Percentiles rank a stretch among this genome's conserved stretches.
Evolutionary conservation across 73 alveolate species (phyloP).

Genomic region (Uronychia binucleata): DNA sequence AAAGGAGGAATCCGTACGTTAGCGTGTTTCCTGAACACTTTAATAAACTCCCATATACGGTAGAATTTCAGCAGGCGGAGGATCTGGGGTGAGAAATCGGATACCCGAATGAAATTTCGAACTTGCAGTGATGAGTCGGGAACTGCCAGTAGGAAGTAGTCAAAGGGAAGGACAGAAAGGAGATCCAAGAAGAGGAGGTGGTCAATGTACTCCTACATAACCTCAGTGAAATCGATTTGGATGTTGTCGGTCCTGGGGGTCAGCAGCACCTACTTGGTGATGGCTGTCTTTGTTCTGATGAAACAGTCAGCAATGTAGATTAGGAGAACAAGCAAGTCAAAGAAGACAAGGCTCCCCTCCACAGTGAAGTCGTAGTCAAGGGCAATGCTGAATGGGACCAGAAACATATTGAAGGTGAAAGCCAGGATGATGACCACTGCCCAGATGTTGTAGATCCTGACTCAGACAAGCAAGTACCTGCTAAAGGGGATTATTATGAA

Average conservation of each 20-base stretch:
- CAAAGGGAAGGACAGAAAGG: constrained; percentile 60
- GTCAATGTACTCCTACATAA: constrained; percentile 15
- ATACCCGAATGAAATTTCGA: constrained; percentile 6
- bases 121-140: constrained; percentile 8
- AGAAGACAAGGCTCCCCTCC: constrained; percentile 1
- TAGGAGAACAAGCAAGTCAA: constrained; percentile 28
- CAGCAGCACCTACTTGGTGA: constrained; percentile 10
- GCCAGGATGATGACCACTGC: not conserved
- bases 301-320: constrained; percentile 25
- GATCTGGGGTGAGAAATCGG: not conserved
- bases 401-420: constrained; percentile 28
- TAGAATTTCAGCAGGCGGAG: constrained; percentile 40
- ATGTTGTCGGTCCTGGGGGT: constrained; percentile 18
- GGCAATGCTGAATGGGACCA: constrained; percentile 58
- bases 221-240: not conserved
- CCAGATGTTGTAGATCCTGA: constrained; percentile 36
- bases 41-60: constrained; percentile 29
- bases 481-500: constrained; percentile 59
- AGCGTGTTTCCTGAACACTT: constrained; percentile 26
- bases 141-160: constrained; percentile 21
- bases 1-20: constrained; percentile 17
- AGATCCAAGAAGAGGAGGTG: constrained; percentile 34
- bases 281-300: constrained; percentile 29
- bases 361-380: constrained; percentile 23
- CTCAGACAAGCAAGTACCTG: not conserved